These are phyloP conservation scores for Kwoniella shivajii DNA, from an alignment of 1,284 basidiomycete genomes.

Conservation along the genomic window DNA sequence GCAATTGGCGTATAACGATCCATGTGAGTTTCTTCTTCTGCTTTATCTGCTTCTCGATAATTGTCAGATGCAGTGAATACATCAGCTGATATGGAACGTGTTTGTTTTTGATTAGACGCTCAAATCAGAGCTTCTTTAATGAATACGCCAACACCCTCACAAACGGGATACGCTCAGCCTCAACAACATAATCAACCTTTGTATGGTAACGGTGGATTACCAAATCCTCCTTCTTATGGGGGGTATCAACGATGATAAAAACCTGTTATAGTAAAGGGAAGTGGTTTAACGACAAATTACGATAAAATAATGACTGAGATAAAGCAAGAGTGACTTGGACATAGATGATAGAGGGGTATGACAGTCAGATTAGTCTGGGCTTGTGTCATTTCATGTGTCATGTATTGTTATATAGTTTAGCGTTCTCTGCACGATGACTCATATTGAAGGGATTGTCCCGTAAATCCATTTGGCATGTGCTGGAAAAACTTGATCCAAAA, in stretches of 20 bases:
- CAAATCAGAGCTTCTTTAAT: constrained; percentile 40
- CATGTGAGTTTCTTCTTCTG: constrained; percentile 73
- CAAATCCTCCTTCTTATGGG: constrained; percentile 38
- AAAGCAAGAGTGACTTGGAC: too few relatives aligned
- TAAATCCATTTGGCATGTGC: too few relatives aligned
- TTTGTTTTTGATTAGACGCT: constrained; percentile 27
- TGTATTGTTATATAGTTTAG: too few relatives aligned
- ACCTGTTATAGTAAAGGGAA: neutral
- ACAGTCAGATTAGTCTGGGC: too few relatives aligned
- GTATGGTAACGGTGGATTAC: constrained; percentile 24
- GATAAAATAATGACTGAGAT: too few relatives aligned
- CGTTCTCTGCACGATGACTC: too few relatives aligned
- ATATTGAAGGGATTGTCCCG: too few relatives aligned
- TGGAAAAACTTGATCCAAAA: too few relatives aligned
- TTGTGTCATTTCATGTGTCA: too few relatives aligned
- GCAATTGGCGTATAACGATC: constrained; percentile 55
- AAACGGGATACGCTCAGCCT: constrained; percentile 8
- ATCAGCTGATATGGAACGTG: neutral
- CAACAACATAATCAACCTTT: constrained; percentile 1
- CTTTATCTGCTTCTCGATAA: constrained; percentile 31
- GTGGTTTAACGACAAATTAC: neutral
- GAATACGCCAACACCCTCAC: constrained; percentile 10
- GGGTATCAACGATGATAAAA: constrained; percentile 24
- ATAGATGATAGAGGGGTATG: too few relatives aligned
- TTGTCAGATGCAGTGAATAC: neutral